phyloP scores from a whole-genome alignment of 305 asterid species.

The Plantago rigida region DNA sequence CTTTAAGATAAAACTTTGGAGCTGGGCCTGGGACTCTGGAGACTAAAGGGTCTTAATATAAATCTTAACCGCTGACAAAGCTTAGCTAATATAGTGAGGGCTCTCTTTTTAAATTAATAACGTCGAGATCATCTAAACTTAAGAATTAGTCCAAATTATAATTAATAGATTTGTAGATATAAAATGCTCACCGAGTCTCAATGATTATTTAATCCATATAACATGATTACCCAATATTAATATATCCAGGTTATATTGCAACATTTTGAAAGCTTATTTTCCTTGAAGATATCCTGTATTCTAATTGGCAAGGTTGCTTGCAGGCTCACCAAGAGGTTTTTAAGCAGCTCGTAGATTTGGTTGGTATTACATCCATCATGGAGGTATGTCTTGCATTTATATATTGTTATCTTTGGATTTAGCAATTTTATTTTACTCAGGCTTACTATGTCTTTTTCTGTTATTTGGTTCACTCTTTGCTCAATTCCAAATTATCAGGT shows the following conservation, averaged over 20 bases:
- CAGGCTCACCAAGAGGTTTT: constrained; percentile 76
- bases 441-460: constrained; percentile 1
- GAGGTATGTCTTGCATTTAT: constrained; percentile 45
- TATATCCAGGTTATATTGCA: neutral
- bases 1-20: too few species aligned
- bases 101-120: too few species aligned
- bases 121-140: too few species aligned
- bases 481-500: constrained; percentile 48
- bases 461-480: constrained; percentile 24
- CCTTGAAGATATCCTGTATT: constrained; percentile 7
- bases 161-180: too few species aligned
- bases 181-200: too few species aligned
- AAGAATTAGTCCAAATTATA: too few species aligned
- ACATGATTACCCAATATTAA: too few species aligned
- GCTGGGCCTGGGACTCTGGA: too few species aligned
- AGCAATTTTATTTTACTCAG: constrained; percentile 10
- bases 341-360: constrained; percentile 82
- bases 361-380: constrained; percentile 95
- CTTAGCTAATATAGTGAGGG: too few species aligned
- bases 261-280: constrained; percentile 8
- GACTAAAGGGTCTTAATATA: too few species aligned
- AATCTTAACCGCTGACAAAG: too few species aligned
- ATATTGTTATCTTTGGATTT: constrained; percentile 1
- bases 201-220: too few species aligned
- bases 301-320: constrained; percentile 23